phyloP scores from a whole-genome alignment of 176 grass and related monocot species.

The Oryza punctata region DNA sequence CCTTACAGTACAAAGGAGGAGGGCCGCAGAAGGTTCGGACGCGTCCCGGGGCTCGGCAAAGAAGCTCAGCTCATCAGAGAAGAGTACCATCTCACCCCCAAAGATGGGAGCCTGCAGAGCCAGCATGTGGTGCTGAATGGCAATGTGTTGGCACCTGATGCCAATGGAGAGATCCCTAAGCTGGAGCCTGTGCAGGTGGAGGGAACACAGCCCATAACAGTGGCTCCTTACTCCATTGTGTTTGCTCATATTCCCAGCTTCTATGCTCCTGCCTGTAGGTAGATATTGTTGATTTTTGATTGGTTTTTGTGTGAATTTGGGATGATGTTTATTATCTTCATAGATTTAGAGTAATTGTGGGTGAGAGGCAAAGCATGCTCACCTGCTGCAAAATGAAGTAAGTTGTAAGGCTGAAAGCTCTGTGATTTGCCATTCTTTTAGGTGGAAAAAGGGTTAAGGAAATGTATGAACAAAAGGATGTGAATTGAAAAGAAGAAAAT shows the following conservation, averaged over 20 bases:
- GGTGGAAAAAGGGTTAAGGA: constrained; percentile 31
- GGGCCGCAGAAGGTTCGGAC: constrained; percentile 22
- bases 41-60: constrained; percentile 34
- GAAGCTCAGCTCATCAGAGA: constrained; percentile 51
- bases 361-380: constrained; percentile 76
- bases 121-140: constrained; percentile 85
- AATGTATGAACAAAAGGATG: neutral
- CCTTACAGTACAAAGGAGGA: constrained; percentile 28
- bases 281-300: constrained; percentile 23
- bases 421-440: constrained; percentile 45
- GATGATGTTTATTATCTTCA: constrained; percentile 1
- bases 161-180: constrained; percentile 64
- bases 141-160: constrained; percentile 56
- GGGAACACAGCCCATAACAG: constrained; percentile 58
- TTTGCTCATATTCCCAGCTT: constrained; percentile 82
- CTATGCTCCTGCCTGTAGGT: constrained; percentile 72
- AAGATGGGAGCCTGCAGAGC: constrained; percentile 77
- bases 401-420: constrained; percentile 60
- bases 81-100: constrained; percentile 92
- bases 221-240: constrained; percentile 81
- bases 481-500: neutral
- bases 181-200: constrained; percentile 59
- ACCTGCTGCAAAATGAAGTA: constrained; percentile 43
- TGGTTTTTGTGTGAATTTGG: constrained; percentile 12
- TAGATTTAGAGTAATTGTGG: constrained; percentile 40